phyloP scores from a whole-genome alignment of 805 yeast genomes.

The Naumovozyma dairenensis region DNA sequence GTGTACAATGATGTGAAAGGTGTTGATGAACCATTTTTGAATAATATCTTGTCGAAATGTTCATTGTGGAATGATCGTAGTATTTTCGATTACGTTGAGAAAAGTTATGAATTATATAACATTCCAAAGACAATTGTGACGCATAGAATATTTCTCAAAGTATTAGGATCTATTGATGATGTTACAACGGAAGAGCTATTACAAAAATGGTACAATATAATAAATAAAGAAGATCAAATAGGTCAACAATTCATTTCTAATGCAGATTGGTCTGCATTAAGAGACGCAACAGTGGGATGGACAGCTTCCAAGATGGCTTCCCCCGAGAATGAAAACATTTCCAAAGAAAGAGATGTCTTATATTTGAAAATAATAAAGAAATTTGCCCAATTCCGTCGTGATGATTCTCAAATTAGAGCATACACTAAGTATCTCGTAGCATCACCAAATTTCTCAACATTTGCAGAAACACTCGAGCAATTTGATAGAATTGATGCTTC shows the following conservation, averaged over 20 bases:
- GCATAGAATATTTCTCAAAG: conserved; percentile 57
- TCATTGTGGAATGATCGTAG: conserved; percentile 52
- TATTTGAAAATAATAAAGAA: conserved; percentile 41
- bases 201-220: conserved; percentile 42
- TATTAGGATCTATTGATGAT: conserved; percentile 46
- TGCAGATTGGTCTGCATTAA: conserved; percentile 73
- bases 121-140: conserved; percentile 55
- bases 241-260: conserved; percentile 55
- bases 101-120: conserved; percentile 43
- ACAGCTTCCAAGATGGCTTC: conserved; percentile 6
- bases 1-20: conserved; percentile 43
- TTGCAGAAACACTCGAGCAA: conserved; percentile 15
- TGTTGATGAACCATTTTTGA: conserved; percentile 66
- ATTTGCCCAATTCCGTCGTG: conserved; percentile 34
- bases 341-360: conserved; percentile 35
- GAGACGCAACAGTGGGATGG: conserved; percentile 51
- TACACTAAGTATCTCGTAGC: conserved; percentile 30
- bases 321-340: neutral
- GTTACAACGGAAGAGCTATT: conserved; percentile 43
- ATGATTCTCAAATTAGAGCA: conserved; percentile 31
- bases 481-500: conserved; percentile 26
- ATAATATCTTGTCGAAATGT: conserved; percentile 53
- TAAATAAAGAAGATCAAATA: conserved; percentile 37
- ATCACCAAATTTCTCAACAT: conserved; percentile 26
- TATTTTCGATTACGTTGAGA: conserved; percentile 48